These are phyloP conservation scores for Setaria italica DNA, from an alignment of 202 grass and related monocot species.

Conservation along the genomic window DNA sequence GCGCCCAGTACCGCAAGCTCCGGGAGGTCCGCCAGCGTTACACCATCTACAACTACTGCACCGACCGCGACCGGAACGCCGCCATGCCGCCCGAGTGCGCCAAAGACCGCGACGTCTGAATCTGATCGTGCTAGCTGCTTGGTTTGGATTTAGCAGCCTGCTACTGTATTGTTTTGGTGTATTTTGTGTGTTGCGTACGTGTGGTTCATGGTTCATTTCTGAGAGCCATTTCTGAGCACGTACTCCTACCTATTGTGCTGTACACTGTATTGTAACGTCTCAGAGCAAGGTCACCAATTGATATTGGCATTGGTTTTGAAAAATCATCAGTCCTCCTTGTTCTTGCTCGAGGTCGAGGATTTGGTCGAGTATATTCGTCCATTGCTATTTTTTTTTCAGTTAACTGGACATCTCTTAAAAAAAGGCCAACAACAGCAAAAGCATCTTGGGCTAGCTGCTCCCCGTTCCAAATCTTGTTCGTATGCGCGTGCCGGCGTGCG, in stretches of 20 bases:
- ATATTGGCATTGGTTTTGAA: neutral
- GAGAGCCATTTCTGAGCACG: neutral
- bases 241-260: neutral
- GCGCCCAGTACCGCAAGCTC: conserved; percentile 65
- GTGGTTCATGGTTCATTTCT: too few relatives aligned
- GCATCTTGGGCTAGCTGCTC: neutral
- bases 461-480: neutral
- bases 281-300: neutral
- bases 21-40: conserved; percentile 54
- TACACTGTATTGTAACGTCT: neutral
- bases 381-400: neutral
- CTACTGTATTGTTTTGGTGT: too few relatives aligned
- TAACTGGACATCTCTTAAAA: too few relatives aligned
- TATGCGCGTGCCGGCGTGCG: too few relatives aligned
- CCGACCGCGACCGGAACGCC: conserved; percentile 49
- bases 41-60: conserved; percentile 99
- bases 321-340: too few relatives aligned
- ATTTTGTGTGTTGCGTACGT: neutral
- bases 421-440: neutral
- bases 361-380: neutral
- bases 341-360: too few relatives aligned
- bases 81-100: conserved; percentile 59
- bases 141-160: too few relatives aligned
- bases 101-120: conserved; percentile 55
- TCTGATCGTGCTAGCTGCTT: too few relatives aligned